Evolutionary conservation across 495 filamentous ascomycete genomes (phyloP), one percentile per base, ranked within the genome.

Genomic region (Aspergillus bridgeri): DNA sequence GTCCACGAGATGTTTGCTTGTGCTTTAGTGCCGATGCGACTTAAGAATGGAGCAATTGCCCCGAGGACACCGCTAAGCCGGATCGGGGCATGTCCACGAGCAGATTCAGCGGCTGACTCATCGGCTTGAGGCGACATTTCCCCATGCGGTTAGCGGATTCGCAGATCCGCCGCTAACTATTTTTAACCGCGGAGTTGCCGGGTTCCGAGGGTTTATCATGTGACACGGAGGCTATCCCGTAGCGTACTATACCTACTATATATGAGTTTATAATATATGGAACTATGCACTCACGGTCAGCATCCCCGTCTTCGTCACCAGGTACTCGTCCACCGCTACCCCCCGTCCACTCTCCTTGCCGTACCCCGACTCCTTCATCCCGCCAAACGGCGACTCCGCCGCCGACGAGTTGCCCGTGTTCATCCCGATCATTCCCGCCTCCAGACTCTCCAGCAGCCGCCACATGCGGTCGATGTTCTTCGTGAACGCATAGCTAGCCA

Each of bases 321-420:
- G 68, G 55, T 87, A 90, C 66, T 89, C 87, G 29, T 81, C 74
- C 21, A 89, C 81, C 3, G 87, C 87, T 23, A 87, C 84, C 54
- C 89, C 87, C 66, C 86, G 88, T 18, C 88, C 87, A 15, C 82
- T 85, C 66, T 90, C 88, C 72, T 91, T 91, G 9, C 88, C 88
- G 62, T 89, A 89, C 0, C 88, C 88, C 6, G 81, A 85, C 65
- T 89, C 86, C 73, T 91, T 91, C 59, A 89, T 87, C 0, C 88
- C 88, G 18, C 88, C 88, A 65, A 91, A 91, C 0, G 88, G 88
- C 9, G 83, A 79, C 63, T 91, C 87, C 2, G 87, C 85, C 0
- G 87, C 82, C 0, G 86, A 89, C 42, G 79, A 75, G 57, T 86
- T 85, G n/a, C 86, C 85, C 43, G 81, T 86, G 57, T 89, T 87